Percentiles rank a stretch among this genome's conserved stretches.
Evolutionary conservation across 768 basidiomycete species (phyloP).

Genomic region (Psilocybe cyanescens): DNA sequence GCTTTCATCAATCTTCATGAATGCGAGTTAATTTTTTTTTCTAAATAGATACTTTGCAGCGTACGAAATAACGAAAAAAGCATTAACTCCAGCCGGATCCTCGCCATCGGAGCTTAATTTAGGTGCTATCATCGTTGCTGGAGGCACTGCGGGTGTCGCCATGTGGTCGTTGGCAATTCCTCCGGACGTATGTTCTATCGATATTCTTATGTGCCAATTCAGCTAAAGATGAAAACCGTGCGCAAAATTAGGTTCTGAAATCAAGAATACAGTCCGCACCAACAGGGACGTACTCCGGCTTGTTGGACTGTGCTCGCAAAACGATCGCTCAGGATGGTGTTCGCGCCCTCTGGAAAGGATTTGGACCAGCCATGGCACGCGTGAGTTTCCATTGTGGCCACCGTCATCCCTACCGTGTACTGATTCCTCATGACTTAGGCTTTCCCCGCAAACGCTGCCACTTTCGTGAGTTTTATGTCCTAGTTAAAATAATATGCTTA

Average conservation of each 20-base stretch:
- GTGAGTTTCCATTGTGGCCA: conserved; percentile 44
- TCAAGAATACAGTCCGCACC: conserved; percentile 95
- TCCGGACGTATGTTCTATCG: conserved; percentile 72
- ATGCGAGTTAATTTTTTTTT: conserved; percentile 9
- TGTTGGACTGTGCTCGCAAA: conserved; percentile 91
- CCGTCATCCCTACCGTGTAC: not conserved
- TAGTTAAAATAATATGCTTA: conserved; percentile 1
- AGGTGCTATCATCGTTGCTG: conserved; percentile 86
- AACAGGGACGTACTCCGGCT: conserved; percentile 94
- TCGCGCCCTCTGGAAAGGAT: conserved; percentile 92
- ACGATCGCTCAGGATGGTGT: conserved; percentile 90
- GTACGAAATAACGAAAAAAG: conserved; percentile 92
- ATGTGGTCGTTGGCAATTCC: conserved; percentile 99
- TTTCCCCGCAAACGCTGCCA: conserved; percentile 97
- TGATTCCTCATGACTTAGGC: conserved; percentile 51
- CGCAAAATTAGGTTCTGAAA: conserved; percentile 77
- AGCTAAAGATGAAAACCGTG: conserved; percentile 3
- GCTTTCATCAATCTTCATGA: conserved; percentile 8
- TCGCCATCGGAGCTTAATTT: conserved; percentile 84
- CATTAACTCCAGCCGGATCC: conserved; percentile 78
- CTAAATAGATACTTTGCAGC: conserved; percentile 87
- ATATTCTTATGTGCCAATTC: conserved; percentile 2
- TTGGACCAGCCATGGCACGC: conserved; percentile 95
- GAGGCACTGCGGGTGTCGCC: conserved; percentile 92
- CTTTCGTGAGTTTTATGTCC: conserved; percentile 65